phyloP scores from a whole-genome alignment of 108 stramenopile genomes.

The Skeletonema tropicum region DNA sequence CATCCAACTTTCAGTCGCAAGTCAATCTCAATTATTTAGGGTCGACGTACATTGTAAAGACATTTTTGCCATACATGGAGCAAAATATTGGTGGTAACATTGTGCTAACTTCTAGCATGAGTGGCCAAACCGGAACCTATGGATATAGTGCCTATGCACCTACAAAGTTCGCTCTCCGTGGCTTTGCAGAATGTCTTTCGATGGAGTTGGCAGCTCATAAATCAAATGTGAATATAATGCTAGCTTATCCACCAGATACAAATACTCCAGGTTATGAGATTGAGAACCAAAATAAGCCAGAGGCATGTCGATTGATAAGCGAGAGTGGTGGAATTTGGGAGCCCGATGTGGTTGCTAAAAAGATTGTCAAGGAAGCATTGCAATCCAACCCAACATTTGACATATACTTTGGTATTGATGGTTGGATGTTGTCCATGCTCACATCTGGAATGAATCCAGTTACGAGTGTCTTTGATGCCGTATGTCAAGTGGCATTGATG shows the following conservation, averaged over 20 bases:
- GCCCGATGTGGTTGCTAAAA: conserved; percentile 69
- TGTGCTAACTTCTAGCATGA: conserved; percentile 73
- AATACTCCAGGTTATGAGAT: conserved; percentile 95
- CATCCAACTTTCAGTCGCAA: conserved; percentile 57
- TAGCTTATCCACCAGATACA: conserved; percentile 96
- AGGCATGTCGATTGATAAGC: conserved; percentile 71
- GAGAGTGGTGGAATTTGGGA: conserved; percentile 67
- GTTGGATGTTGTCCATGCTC: conserved; percentile 81
- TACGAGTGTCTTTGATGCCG: conserved; percentile 54
- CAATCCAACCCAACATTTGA: conserved; percentile 59
- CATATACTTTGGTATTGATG: conserved; percentile 81
- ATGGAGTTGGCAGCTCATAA: conserved; percentile 65
- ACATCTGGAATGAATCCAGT: conserved; percentile 82
- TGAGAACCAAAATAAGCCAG: conserved; percentile 79
- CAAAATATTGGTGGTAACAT: conserved; percentile 51
- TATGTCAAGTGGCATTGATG: conserved; percentile 72
- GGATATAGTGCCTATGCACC: conserved; percentile 88
- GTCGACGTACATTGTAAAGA: conserved; percentile 65
- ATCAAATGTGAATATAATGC: conserved; percentile 58
- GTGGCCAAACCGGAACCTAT: conserved; percentile 83
- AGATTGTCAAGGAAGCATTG: conserved; percentile 66
- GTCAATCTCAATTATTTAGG: conserved; percentile 83
- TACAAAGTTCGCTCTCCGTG: conserved; percentile 85
- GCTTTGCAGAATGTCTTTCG: conserved; percentile 80
- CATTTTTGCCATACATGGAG: conserved; percentile 82